phyloP scores from a whole-genome alignment of 2,329 filamentous ascomycete genomes.

The Zalaria sp. region DNA sequence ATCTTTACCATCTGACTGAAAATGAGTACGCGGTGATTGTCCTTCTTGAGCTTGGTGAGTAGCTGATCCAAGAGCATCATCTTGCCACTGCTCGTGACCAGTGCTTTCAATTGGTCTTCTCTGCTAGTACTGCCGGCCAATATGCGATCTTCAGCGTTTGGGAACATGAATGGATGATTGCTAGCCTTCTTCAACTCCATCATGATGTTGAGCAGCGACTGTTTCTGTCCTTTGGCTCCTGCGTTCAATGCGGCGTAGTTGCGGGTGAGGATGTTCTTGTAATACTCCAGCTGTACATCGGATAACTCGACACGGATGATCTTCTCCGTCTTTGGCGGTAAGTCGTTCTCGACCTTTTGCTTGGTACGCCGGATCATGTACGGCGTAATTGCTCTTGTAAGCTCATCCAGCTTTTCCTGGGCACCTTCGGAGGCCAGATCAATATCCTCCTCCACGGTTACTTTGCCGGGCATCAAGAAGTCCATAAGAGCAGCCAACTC shows the following conservation, averaged over 20 bases:
- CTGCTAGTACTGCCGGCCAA: constrained; percentile 57
- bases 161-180: constrained; percentile 97
- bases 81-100: constrained; percentile 96
- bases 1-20: constrained; percentile 99
- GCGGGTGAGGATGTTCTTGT: constrained; percentile 94
- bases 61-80: constrained; percentile 98
- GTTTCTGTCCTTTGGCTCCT: constrained; percentile 79
- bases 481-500: constrained; percentile 88
- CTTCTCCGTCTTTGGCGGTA: constrained; percentile 95
- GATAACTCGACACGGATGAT: constrained; percentile 96
- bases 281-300: constrained; percentile 92
- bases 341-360: constrained; percentile 89
- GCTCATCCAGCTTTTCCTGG: constrained; percentile 70
- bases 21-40: constrained; percentile 89
- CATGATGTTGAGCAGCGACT: constrained; percentile 93
- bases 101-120: constrained; percentile 79
- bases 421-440: constrained; percentile 71
- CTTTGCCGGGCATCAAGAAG: constrained; percentile 90
- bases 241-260: constrained; percentile 93
- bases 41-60: constrained; percentile 82
- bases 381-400: constrained; percentile 78
- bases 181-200: constrained; percentile 99
- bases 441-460: constrained; percentile 82
- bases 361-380: constrained; percentile 94
- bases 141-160: constrained; percentile 81